Base-by-base conservation (phyloP, 1,284 basidiomycete genomes). In the Coriolopsis trogii region DNA sequence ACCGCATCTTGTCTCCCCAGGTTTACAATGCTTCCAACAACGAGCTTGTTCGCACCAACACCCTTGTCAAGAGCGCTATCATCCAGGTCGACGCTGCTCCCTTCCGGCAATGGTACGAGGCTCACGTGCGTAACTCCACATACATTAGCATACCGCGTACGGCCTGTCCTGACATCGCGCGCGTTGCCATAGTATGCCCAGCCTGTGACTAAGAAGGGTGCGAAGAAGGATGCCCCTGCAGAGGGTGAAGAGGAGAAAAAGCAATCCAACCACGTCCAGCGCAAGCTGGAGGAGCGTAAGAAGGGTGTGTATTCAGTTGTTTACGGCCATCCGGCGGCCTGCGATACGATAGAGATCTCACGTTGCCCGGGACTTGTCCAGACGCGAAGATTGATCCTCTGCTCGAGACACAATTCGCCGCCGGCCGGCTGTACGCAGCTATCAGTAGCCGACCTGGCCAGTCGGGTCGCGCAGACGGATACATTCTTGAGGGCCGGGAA, bases 1-100 rank as follows among this genome's bases (percentile, higher is more conserved):
- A n/a, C 21, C n/a, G 1, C 15, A 25, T 33, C 15, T 7, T 30
- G 2, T 38, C 12, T 10, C 34, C 8, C 20, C 48, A 95, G 93
- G 90, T 93, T 46, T 98, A 98, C 85, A 98, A 98, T 74, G 85
- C 95, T 42, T 95, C 95, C 60, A 98, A 98, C 87, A 98, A 98
- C 78, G 95, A 98, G 78, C 85, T 98, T 69, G 95, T 98, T 70
- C 92, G 95, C 70, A 98, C 95, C 66, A 97, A 98, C 81, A 98
- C 95, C 56, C 87, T 98, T 55, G 95, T 98, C 70, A 97, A 95
- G 82, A 81, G 86, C 60, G 90, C 90, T 63, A 90, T 98, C 75
- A 92, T 98, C 74, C 94, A 97, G 74, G 73, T 98, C 68, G 95
- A 98, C 79, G 95, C 95, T 60, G 87, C 94, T 41, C 95, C 95